A percentile compares a stretch with the other conserved stretches of the same genome.
These are phyloP conservation scores for Aphanocladium album DNA, from an alignment of 2,329 filamentous ascomycete species.

Conservation along the genomic window DNA sequence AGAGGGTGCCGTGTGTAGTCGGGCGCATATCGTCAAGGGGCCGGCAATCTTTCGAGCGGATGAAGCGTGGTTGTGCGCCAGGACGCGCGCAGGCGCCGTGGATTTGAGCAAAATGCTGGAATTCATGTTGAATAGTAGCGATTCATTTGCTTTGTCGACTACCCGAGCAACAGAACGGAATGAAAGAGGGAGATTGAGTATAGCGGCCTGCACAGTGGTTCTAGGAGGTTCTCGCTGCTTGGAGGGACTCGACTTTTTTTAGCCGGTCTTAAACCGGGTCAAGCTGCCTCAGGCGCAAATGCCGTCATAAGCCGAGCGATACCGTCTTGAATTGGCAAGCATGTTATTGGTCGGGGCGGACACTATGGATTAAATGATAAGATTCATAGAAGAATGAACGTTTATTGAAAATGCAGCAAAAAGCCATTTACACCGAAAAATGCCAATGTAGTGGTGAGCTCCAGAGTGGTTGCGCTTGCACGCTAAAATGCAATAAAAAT, in stretches of 20 bases:
- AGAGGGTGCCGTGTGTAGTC: constrained; percentile 27
- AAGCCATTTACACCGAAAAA: neutral
- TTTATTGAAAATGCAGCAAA: neutral
- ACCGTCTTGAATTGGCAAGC: neutral
- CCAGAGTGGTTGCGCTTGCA: neutral
- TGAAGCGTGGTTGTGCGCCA: constrained; percentile 39
- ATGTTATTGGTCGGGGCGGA: neutral
- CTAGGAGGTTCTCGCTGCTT: constrained; percentile 8
- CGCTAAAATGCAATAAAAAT: constrained; percentile 4
- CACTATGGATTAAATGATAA: neutral
- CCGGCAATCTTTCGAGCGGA: constrained; percentile 36
- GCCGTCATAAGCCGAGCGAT: constrained; percentile 22
- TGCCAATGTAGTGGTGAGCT: neutral
- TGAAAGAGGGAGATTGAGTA: neutral
- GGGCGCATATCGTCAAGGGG: constrained; percentile 33
- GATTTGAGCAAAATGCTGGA: constrained; percentile 43
- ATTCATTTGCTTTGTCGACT: constrained; percentile 23
- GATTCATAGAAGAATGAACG: neutral
- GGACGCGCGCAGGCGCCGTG: constrained; percentile 39
- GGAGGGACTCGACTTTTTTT: constrained; percentile 17
- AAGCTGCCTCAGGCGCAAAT: constrained; percentile 22
- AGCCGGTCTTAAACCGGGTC: constrained; percentile 16
- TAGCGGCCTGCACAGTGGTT: constrained; percentile 2
- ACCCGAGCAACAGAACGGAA: neutral
- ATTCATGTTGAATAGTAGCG: constrained; percentile 38